A percentile compares a stretch with the other conserved stretches of the same genome.
Evolutionary conservation across 495 filamentous ascomycete species (phyloP).

Genomic region (Penicillium argentinense): DNA sequence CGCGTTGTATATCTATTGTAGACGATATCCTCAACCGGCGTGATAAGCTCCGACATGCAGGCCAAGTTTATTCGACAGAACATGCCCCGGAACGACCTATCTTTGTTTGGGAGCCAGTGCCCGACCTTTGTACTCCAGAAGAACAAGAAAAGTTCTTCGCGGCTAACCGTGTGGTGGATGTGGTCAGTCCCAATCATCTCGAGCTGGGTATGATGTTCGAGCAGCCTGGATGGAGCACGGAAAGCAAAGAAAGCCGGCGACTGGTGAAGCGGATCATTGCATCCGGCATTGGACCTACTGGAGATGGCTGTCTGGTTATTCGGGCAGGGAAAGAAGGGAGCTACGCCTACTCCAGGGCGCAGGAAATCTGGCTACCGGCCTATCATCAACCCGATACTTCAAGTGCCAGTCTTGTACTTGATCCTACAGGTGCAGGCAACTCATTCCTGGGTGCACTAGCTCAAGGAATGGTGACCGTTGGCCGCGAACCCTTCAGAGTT

Average conservation of each 20-base stretch:
- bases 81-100: slow-evolving; percentile 51
- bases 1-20: slow-evolving; percentile 73
- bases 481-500: slow-evolving; percentile 35
- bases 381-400: slow-evolving; percentile 47
- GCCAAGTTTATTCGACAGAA: slow-evolving; percentile 22
- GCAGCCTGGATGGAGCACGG: slow-evolving; percentile 51
- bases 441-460: slow-evolving; percentile 84
- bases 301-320: slow-evolving; percentile 51
- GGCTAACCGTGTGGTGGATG: slow-evolving; percentile 70
- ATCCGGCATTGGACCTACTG: slow-evolving; percentile 46
- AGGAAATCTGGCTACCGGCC: slow-evolving; percentile 52
- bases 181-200: slow-evolving; percentile 84
- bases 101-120: slow-evolving; percentile 94
- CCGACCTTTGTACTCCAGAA: slow-evolving; percentile 77
- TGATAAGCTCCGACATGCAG: slow-evolving; percentile 31
- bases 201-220: slow-evolving; percentile 82
- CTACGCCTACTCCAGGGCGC: slow-evolving; percentile 44
- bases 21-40: slow-evolving; percentile 56
- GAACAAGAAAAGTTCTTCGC: slow-evolving; percentile 72
- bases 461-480: slow-evolving; percentile 65
- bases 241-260: slow-evolving; percentile 45
- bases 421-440: slow-evolving; percentile 96
- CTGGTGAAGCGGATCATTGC: slow-evolving; percentile 60
- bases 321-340: slow-evolving; percentile 60
- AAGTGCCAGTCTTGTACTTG: slow-evolving; percentile 60